phyloP scores from a whole-genome alignment of 2,329 filamentous ascomycete genomes.

The Hypoxylon sp. region DNA sequence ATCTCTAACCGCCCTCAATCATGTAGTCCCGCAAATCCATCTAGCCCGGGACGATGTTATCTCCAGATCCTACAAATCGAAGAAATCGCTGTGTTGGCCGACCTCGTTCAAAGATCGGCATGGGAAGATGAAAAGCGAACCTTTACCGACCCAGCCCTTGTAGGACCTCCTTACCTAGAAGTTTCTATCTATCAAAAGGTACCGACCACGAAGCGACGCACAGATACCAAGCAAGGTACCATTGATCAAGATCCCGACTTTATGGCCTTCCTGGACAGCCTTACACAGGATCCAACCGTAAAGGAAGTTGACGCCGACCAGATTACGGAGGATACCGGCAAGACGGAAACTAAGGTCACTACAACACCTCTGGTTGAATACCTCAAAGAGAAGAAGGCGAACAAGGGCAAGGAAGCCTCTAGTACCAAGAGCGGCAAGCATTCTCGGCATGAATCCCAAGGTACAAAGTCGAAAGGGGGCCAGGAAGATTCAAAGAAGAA shows the following conservation, averaged over 20 bases:
- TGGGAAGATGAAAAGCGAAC: slow-evolving; percentile 90
- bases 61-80: slow-evolving; percentile 83
- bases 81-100: slow-evolving; percentile 76
- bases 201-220: slow-evolving; percentile 79
- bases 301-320: slow-evolving; percentile 66
- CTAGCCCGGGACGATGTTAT: slow-evolving; percentile 84
- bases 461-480: slow-evolving; percentile 63
- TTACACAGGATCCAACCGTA: slow-evolving; percentile 76
- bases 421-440: slow-evolving; percentile 71
- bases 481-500: slow-evolving; percentile 67
- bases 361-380: slow-evolving; percentile 93
- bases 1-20: slow-evolving; percentile 18
- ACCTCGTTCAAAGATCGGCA: slow-evolving; percentile 75
- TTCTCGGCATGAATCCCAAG: slow-evolving; percentile 67
- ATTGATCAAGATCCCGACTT: slow-evolving; percentile 98
- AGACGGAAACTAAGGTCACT: slow-evolving; percentile 74
- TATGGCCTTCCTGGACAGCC: slow-evolving; percentile 88
- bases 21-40: slow-evolving; percentile 84
- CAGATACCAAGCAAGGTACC: slow-evolving; percentile 89
- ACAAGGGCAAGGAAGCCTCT: slow-evolving; percentile 71
- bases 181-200: slow-evolving; percentile 88
- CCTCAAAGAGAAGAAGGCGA: slow-evolving; percentile 92
- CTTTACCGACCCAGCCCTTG: slow-evolving; percentile 77
- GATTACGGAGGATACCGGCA: slow-evolving; percentile 63
- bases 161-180: slow-evolving; percentile 85